phyloP scores from a whole-genome alignment of 2,329 filamentous ascomycete species.

The Trichoderma harzianum region DNA sequence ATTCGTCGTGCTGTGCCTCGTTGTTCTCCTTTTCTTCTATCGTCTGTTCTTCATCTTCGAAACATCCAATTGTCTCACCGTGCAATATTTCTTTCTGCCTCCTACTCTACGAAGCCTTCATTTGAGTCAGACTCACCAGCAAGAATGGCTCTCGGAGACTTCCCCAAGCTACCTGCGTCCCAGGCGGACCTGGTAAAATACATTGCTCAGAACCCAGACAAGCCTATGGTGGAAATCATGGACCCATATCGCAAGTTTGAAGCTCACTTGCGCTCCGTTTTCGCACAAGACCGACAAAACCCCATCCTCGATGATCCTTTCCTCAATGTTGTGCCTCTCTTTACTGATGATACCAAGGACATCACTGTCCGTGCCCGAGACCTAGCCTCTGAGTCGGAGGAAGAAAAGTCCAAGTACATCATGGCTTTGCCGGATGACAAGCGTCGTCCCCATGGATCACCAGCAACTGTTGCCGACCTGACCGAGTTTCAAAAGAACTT shows the following conservation, averaged over 20 bases:
- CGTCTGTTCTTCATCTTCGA: neutral
- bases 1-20: neutral
- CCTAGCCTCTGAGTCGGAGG: conserved; percentile 52
- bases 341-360: conserved; percentile 51
- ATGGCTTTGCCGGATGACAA: conserved; percentile 62
- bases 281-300: conserved; percentile 64
- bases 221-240: conserved; percentile 55
- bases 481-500: conserved; percentile 77
- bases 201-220: conserved; percentile 52
- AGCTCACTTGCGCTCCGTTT: conserved; percentile 61
- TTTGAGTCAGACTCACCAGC: conserved; percentile 16
- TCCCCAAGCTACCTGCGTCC: conserved; percentile 46
- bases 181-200: conserved; percentile 48
- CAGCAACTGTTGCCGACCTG: conserved; percentile 64
- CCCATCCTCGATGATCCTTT: conserved; percentile 52
- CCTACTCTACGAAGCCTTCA: neutral
- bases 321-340: conserved; percentile 65
- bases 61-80: neutral
- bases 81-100: neutral
- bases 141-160: conserved; percentile 36
- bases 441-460: conserved; percentile 59
- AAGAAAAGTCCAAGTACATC: conserved; percentile 63
- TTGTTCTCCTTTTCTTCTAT: neutral
- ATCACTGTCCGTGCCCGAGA: conserved; percentile 63
- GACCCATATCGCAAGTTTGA: conserved; percentile 67